Percentiles rank a stretch among this genome's conserved stretches.
Evolutionary conservation across 768 basidiomycete species (phyloP).

Genomic region (Mycena pura): DNA sequence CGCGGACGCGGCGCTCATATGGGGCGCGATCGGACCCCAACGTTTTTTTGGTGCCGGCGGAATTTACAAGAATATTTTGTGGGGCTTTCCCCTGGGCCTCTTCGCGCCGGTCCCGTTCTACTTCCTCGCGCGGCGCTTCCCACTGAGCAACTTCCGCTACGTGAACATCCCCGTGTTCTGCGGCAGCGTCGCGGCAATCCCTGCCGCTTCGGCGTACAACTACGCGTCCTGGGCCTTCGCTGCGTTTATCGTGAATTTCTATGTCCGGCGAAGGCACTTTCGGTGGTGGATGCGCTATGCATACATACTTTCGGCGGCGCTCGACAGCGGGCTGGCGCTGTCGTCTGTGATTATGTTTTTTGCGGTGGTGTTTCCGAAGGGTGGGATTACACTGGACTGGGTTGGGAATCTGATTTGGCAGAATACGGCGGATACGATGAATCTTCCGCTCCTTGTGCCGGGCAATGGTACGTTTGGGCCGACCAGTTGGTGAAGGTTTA

Average conservation of each 20-base stretch:
- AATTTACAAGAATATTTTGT: slow-evolving; percentile 62
- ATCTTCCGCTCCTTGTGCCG: slow-evolving; percentile 51
- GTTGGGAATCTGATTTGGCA: slow-evolving; percentile 83
- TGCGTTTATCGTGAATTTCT: slow-evolving; percentile 87
- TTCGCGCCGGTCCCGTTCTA: slow-evolving; percentile 83
- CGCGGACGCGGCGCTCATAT: slow-evolving; percentile 75
- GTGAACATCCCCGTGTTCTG: slow-evolving; percentile 89
- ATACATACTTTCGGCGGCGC: slow-evolving; percentile 80
- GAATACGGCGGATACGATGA: slow-evolving; percentile 72
- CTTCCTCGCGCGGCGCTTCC: slow-evolving; percentile 80
- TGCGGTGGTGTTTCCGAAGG: slow-evolving; percentile 57
- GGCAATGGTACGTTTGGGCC: slow-evolving; percentile 20
- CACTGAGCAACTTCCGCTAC: slow-evolving; percentile 82
- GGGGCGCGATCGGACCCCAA: slow-evolving; percentile 80
- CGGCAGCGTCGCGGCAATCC: slow-evolving; percentile 72
- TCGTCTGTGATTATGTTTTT: slow-evolving; percentile 71
- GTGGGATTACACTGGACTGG: slow-evolving; percentile 68
- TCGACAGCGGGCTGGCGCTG: slow-evolving; percentile 70
- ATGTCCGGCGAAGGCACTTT: slow-evolving; percentile 62
- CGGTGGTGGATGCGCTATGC: slow-evolving; percentile 92
- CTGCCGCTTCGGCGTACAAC: slow-evolving; percentile 89
- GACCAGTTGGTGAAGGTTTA: slow-evolving; percentile 11
- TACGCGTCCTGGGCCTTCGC: slow-evolving; percentile 79
- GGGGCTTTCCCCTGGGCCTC: slow-evolving; percentile 79
- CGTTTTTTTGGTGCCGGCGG: slow-evolving; percentile 68